phyloP scores from a whole-genome alignment of 371 early-diverging fungal genomes.

The Umbelopsis sp. region DNA sequence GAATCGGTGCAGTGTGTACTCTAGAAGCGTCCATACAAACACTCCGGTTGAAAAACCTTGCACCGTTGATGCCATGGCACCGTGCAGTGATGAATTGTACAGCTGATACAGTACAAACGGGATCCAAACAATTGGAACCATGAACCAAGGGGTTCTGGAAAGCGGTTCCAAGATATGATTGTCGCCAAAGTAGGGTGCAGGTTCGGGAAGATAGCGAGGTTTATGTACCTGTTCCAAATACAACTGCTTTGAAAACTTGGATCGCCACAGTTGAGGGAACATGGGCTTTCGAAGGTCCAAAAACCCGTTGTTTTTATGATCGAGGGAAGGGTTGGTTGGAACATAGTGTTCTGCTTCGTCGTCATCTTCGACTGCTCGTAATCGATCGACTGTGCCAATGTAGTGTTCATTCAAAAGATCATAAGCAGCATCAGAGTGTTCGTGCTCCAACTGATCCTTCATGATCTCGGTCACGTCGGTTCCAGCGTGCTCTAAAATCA shows the following conservation, averaged over 20 bases:
- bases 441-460: conserved; percentile 73
- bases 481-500: conserved; percentile 78
- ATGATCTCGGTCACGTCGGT: conserved; percentile 71
- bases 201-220: conserved; percentile 77
- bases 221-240: conserved; percentile 93
- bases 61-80: conserved; percentile 11
- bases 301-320: conserved; percentile 68
- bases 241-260: conserved; percentile 75
- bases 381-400: conserved; percentile 70
- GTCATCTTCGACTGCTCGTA: conserved; percentile 27
- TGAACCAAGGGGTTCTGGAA: conserved; percentile 90
- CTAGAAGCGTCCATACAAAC: conserved; percentile 76
- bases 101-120: conserved; percentile 68
- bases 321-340: conserved; percentile 41
- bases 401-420: conserved; percentile 79
- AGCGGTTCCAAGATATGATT: conserved; percentile 71
- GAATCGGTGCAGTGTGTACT: conserved; percentile 89
- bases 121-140: conserved; percentile 86
- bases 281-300: conserved; percentile 86
- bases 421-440: conserved; percentile 87
- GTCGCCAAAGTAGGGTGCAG: conserved; percentile 78
- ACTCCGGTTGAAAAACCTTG: conserved; percentile 65
- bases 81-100: conserved; percentile 31
- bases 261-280: conserved; percentile 81
- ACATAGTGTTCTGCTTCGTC: conserved; percentile 20